Percentiles rank a stretch among this genome's conserved stretches.
These are phyloP conservation scores for Aspergillus sclerotioniger DNA, from an alignment of 495 filamentous ascomycete genomes.

Conservation along the genomic window DNA sequence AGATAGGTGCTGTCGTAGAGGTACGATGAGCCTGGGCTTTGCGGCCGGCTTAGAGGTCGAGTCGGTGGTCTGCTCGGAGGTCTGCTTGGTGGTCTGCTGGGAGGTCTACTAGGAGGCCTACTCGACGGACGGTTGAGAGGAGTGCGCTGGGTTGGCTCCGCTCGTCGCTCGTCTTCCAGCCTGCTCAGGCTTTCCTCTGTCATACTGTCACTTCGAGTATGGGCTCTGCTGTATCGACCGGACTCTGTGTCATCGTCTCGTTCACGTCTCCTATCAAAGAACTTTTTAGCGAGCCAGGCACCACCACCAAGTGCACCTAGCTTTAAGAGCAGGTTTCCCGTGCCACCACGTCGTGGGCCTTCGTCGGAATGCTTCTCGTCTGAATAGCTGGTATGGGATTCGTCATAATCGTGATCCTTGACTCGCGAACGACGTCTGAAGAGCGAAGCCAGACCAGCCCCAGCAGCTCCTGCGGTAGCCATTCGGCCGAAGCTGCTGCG, in stretches of 20 bases:
- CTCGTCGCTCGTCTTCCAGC: conserved; percentile 42
- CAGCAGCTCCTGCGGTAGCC: conserved; percentile 55
- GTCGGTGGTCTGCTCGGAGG: conserved; percentile 16
- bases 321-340: conserved; percentile 64
- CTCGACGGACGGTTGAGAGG: conserved; percentile 44
- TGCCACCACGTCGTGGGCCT: conserved; percentile 46
- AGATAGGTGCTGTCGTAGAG: conserved; percentile 47
- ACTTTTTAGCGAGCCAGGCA: conserved; percentile 60
- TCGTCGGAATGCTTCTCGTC: conserved; percentile 62
- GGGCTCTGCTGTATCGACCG: conserved; percentile 45
- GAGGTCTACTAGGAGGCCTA: conserved; percentile 36
- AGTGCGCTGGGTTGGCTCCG: conserved; percentile 38
- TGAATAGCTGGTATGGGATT: conserved; percentile 51
- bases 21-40: conserved; percentile 44
- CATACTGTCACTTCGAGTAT: conserved; percentile 41
- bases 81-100: conserved; percentile 18
- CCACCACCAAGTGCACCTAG: conserved; percentile 66
- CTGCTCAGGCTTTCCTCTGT: conserved; percentile 43
- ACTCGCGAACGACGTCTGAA: conserved; percentile 45
- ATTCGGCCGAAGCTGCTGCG: conserved; percentile 36
- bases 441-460: conserved; percentile 59
- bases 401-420: conserved; percentile 35
- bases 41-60: conserved; percentile 23
- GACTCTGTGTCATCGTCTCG: conserved; percentile 57
- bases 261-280: conserved; percentile 58